These are phyloP conservation scores for Aspergillus bridgeri DNA, from an alignment of 495 filamentous ascomycete genomes.

Conservation along the genomic window DNA sequence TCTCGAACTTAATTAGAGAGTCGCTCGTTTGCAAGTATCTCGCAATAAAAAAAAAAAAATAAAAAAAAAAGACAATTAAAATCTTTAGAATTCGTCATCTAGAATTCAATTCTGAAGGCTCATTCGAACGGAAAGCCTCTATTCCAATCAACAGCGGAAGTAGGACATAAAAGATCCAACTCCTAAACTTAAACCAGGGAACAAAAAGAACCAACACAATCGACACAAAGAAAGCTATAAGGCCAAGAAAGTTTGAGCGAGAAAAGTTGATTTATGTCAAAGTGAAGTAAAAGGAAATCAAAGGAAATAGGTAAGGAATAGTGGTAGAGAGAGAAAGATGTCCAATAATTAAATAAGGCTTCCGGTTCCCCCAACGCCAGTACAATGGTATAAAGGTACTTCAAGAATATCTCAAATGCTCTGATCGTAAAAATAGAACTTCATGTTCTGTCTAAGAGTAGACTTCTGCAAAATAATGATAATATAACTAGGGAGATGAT, in stretches of 20 bases:
- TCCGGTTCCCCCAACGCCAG: constrained; percentile 9
- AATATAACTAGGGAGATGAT: background rate
- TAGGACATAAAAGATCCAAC: background rate
- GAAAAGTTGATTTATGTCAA: background rate
- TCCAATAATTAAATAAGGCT: background rate
- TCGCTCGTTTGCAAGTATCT: too few relatives aligned
- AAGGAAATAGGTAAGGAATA: background rate
- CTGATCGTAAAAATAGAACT: background rate
- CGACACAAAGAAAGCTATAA: background rate
- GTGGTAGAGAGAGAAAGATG: background rate
- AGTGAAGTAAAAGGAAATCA: background rate
- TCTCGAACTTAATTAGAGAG: background rate
- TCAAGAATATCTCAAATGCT: background rate
- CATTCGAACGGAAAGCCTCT: background rate
- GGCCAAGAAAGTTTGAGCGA: background rate
- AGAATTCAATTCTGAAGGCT: background rate
- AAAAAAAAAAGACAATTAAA: background rate
- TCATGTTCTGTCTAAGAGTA: background rate
- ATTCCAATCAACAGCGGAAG: background rate
- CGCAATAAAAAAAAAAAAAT: too few relatives aligned
- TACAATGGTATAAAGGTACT: constrained; percentile 12
- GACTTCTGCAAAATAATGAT: background rate
- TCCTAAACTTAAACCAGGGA: background rate
- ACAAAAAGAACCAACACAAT: background rate
- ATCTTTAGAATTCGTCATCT: background rate